Percentiles rank a stretch among this genome's conserved stretches.
phyloP scores from a whole-genome alignment of 495 filamentous ascomycete genomes.

The Neurospora sp. region DNA sequence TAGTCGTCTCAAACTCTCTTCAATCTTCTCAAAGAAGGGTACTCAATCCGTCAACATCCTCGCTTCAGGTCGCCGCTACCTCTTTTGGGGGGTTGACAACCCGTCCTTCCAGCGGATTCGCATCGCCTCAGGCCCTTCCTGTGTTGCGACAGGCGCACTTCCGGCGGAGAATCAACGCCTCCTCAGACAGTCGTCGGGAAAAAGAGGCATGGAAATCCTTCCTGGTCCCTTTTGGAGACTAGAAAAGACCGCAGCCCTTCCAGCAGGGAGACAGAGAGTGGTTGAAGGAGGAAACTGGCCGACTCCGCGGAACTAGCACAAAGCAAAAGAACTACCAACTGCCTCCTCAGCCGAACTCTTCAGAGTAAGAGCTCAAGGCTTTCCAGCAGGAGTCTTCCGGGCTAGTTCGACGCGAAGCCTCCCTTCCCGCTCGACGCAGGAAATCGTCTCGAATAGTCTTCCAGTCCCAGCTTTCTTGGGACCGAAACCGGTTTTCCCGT shows the following conservation, averaged over 20 bases:
- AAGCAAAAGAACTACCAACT: constrained; percentile 3
- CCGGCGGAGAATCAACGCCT: constrained; percentile 11
- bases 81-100: not conserved
- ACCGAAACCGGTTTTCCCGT: not conserved
- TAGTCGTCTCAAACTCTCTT: constrained; percentile 3
- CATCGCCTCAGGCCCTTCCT: constrained; percentile 8
- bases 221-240: not conserved
- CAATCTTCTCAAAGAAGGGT: not conserved
- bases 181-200: not conserved
- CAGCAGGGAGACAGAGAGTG: not conserved
- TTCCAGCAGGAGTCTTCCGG: constrained; percentile 12
- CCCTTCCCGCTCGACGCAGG: constrained; percentile 1
- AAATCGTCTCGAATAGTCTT: not conserved
- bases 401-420: constrained; percentile 2
- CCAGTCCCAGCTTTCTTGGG: not conserved
- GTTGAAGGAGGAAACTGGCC: not conserved
- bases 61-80: constrained; percentile 9
- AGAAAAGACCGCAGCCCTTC: not conserved
- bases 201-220: not conserved
- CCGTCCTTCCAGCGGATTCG: constrained; percentile 7
- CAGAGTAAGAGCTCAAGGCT: not conserved
- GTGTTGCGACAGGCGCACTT: not conserved
- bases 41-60: constrained; percentile 1
- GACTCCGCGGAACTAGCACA: constrained; percentile 2
- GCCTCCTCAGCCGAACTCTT: constrained; percentile 3